phyloP scores from a whole-genome alignment of 306 rosid genomes.

The Alnus rubra region DNA sequence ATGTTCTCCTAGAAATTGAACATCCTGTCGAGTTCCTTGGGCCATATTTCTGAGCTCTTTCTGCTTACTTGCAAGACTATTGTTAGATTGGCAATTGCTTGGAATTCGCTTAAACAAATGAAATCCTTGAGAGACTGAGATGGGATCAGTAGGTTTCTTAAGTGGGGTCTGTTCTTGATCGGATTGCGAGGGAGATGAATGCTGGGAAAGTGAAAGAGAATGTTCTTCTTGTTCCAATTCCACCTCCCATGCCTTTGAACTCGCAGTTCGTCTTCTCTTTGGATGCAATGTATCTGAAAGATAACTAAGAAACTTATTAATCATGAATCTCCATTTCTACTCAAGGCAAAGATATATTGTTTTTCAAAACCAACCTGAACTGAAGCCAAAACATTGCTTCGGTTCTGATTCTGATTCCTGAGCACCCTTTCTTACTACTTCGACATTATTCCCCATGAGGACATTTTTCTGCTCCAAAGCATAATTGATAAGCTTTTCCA shows the following conservation, averaged over 20 bases:
- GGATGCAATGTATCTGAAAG: slow-evolving; percentile 64
- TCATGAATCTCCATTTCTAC: not conserved
- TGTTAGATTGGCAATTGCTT: slow-evolving; percentile 33
- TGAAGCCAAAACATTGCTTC: slow-evolving; percentile 35
- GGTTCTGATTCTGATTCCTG: slow-evolving; percentile 41
- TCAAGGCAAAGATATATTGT: not conserved
- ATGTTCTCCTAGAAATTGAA: slow-evolving; percentile 38
- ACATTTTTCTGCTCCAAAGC: slow-evolving; percentile 51
- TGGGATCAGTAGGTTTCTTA: slow-evolving; percentile 42
- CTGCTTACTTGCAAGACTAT: slow-evolving; percentile 29
- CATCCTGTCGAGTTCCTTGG: slow-evolving; percentile 43
- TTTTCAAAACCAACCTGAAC: slow-evolving; percentile 49
- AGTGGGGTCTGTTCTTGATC: slow-evolving; percentile 77
- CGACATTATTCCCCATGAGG: slow-evolving; percentile 46
- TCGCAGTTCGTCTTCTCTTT: slow-evolving; percentile 70
- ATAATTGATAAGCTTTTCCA: slow-evolving; percentile 21
- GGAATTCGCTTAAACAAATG: slow-evolving; percentile 51
- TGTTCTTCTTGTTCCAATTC: slow-evolving; percentile 96
- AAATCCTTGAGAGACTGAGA: slow-evolving; percentile 50
- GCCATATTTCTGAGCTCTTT: slow-evolving; percentile 24
- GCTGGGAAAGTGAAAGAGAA: slow-evolving; percentile 83
- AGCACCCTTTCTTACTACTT: slow-evolving; percentile 43
- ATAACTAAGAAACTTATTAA: not conserved
- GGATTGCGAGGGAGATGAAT: slow-evolving; percentile 83
- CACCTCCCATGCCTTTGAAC: slow-evolving; percentile 58